Evolutionary conservation across 192 early-diverging fungal genomes (phyloP).

Genomic region (Phlyctochytrium arcticum): DNA sequence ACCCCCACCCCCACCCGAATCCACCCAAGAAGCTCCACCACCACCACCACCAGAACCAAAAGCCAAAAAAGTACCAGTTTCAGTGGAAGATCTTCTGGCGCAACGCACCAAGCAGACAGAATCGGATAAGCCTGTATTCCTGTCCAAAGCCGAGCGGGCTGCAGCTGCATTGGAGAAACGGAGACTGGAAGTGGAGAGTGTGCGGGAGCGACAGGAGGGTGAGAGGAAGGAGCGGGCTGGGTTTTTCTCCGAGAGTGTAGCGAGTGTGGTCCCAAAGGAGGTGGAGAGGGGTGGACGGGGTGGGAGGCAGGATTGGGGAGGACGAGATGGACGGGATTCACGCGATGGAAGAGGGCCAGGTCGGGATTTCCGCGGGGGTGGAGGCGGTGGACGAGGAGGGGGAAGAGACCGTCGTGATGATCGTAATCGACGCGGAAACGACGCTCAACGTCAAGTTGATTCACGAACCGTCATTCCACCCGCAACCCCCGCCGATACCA

Average conservation of each 20-base stretch:
- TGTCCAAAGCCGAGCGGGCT: constrained; percentile 89
- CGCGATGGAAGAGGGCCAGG: constrained; percentile 23
- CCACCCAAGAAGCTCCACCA: background rate
- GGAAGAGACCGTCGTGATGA: background rate
- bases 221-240: constrained; percentile 54
- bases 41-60: background rate
- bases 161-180: constrained; percentile 78
- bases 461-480: no score
- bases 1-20: background rate
- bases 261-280: background rate
- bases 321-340: constrained; percentile 5
- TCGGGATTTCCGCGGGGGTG: background rate
- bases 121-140: constrained; percentile 69
- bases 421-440: background rate
- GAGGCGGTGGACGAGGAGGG: background rate
- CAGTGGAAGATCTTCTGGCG: constrained; percentile 70
- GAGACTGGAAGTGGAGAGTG: constrained; percentile 75
- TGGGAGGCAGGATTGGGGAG: background rate
- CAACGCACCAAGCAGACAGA: constrained; percentile 64
- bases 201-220: constrained; percentile 56
- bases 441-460: background rate
- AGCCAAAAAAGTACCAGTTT: constrained; percentile 56
- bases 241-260: constrained; percentile 46
- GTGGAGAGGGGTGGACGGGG: background rate
- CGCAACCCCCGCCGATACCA: no score